Evolutionary conservation across 2,329 filamentous ascomycete species (phyloP).

Genomic region (Ambrosiella xylebori): DNA sequence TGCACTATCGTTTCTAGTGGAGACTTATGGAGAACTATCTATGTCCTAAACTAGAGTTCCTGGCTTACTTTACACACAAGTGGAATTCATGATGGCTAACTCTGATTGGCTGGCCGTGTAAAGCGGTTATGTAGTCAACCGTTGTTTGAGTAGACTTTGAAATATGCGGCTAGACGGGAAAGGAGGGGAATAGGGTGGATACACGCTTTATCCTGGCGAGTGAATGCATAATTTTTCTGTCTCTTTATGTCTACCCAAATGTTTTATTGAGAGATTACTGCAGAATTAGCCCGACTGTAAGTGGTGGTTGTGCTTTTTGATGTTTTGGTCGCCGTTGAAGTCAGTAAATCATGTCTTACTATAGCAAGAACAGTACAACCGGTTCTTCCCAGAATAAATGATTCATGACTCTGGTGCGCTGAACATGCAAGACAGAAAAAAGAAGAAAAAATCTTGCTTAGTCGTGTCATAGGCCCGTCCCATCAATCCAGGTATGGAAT

Average conservation of each 20-base stretch:
- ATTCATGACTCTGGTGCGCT: background rate
- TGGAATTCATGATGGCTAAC: background rate
- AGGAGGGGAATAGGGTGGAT: background rate
- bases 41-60: background rate
- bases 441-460: background rate
- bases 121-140: background rate
- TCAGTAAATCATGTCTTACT: no score
- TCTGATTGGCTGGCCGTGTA: background rate
- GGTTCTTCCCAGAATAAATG: background rate
- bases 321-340: no score
- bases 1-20: no score
- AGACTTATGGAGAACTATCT: no score
- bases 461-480: background rate
- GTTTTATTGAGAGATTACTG: no score
- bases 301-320: no score
- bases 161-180: background rate
- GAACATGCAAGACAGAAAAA: background rate
- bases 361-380: background rate
- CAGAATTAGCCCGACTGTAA: no score
- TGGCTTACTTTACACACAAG: background rate
- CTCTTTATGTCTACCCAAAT: no score
- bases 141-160: background rate
- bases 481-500: background rate
- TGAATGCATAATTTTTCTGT: background rate
- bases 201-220: background rate